Conservation (phyloP, 257 asterid species). For the Petunia axillaris region DNA sequence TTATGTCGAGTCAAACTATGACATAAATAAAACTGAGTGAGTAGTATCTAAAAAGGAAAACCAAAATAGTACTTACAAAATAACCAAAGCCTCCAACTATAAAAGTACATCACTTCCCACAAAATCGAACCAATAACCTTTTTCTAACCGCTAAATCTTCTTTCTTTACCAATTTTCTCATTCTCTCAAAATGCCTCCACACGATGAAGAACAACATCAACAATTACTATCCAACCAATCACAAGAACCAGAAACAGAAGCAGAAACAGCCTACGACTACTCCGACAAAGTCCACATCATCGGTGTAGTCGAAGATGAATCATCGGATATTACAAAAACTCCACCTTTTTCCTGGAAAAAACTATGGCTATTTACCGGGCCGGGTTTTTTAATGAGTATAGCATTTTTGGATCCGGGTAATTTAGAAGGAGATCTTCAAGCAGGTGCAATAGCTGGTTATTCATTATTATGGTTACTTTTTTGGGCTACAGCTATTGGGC, state of each 20-base stretch:
- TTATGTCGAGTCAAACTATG: too few species aligned
- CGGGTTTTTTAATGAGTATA: constrained; percentile 81
- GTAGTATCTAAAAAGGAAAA: not conserved
- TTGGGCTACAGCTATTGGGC: constrained; percentile 89
- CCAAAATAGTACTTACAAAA: not conserved
- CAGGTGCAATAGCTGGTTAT: constrained; percentile 86
- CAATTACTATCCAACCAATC: constrained; percentile 30
- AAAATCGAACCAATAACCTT: not conserved
- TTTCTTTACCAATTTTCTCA: not conserved
- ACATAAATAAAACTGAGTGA: too few species aligned
- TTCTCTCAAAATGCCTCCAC: constrained; percentile 33
- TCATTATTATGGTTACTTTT: constrained; percentile 71
- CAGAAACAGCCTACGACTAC: constrained; percentile 59
- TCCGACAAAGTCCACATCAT: constrained; percentile 60
- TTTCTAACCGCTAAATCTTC: not conserved
- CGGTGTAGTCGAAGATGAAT: constrained; percentile 58
- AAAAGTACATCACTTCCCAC: not conserved
- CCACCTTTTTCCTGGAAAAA: constrained; percentile 84
- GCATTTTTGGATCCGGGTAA: constrained; percentile 88
- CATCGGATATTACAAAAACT: constrained; percentile 31
- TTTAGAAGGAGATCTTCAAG: constrained; percentile 84
- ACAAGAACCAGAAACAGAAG: constrained; percentile 24
- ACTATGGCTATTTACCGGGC: constrained; percentile 86
- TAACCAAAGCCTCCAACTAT: constrained; percentile 7
- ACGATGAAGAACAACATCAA: constrained; percentile 34